Conservation (phyloP, 305 asterid species). For the Fraxinus baroniana region DNA sequence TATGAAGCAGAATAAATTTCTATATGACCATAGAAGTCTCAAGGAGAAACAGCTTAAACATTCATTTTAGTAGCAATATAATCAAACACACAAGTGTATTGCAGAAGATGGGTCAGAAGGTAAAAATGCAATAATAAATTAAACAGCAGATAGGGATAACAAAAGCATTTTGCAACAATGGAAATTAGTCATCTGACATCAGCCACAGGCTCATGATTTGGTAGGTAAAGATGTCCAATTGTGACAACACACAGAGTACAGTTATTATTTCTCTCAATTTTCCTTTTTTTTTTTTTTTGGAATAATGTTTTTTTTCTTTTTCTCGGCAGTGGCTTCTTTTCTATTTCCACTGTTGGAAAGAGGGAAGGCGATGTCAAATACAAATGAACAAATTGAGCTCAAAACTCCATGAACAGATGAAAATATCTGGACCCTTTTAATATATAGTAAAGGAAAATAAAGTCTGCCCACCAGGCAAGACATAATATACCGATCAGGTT, state of each 20-base stretch:
- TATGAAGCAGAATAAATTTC: not conserved
- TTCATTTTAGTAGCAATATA: not conserved
- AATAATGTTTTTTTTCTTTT: not conserved
- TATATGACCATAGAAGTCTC: not conserved
- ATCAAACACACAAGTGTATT: not conserved
- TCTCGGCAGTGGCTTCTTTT: not conserved
- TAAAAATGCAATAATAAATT: not conserved
- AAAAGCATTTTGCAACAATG: not conserved
- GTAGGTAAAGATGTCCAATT: not conserved
- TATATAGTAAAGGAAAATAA: not conserved
- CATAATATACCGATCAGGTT: not conserved
- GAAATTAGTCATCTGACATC: not conserved
- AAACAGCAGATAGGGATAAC: not conserved
- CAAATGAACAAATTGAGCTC: not conserved
- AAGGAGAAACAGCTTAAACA: not conserved
- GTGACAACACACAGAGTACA: not conserved
- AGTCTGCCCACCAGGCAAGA: not conserved
- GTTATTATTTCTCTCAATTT: not conserved
- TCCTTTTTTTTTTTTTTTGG: not conserved
- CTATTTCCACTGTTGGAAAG: not conserved
- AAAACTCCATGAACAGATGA: not conserved
- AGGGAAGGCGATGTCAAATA: not conserved
- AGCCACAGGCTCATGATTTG: not conserved
- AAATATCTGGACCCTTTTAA: not conserved
- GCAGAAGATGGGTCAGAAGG: not conserved